These are phyloP conservation scores for Candida morakotiae DNA, from an alignment of 805 yeast species.

Conservation along the genomic window DNA sequence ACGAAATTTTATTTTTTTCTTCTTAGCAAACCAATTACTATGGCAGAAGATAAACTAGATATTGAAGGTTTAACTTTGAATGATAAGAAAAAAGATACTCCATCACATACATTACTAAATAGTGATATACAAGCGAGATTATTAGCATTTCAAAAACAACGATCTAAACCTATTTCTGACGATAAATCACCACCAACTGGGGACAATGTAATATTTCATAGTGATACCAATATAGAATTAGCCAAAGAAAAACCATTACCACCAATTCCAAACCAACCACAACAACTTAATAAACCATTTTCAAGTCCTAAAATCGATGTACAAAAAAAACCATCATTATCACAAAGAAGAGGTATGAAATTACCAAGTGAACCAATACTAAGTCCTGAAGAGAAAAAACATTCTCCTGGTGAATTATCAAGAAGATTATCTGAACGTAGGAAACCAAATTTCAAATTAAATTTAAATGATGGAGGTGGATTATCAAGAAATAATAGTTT, in stretches of 20 bases:
- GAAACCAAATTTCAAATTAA: slow-evolving; percentile 36
- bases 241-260: slow-evolving; percentile 21
- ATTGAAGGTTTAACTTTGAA: neutral
- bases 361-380: slow-evolving; percentile 14
- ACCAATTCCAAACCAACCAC: slow-evolving; percentile 18
- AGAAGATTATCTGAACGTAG: slow-evolving; percentile 36
- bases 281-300: neutral
- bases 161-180: slow-evolving; percentile 30
- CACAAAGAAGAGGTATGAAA: slow-evolving; percentile 55
- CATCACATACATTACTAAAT: slow-evolving; percentile 32
- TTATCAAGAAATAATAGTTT: slow-evolving; percentile 7
- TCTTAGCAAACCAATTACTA: neutral
- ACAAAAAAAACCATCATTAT: slow-evolving; percentile 40
- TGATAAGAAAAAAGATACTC: neutral
- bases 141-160: slow-evolving; percentile 80
- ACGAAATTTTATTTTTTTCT: neutral
- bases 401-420: slow-evolving; percentile 27
- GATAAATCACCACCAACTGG: slow-evolving; percentile 3
- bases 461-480: slow-evolving; percentile 16
- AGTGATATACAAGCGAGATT: slow-evolving; percentile 85
- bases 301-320: slow-evolving; percentile 10
- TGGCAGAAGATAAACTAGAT: slow-evolving; percentile 1
- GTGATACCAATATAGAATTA: slow-evolving; percentile 5
- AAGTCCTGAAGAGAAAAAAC: slow-evolving; percentile 9
- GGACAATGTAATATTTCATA: neutral